phyloP scores from a whole-genome alignment of 139 green algal species.

The Volvox reticuliferus region DNA sequence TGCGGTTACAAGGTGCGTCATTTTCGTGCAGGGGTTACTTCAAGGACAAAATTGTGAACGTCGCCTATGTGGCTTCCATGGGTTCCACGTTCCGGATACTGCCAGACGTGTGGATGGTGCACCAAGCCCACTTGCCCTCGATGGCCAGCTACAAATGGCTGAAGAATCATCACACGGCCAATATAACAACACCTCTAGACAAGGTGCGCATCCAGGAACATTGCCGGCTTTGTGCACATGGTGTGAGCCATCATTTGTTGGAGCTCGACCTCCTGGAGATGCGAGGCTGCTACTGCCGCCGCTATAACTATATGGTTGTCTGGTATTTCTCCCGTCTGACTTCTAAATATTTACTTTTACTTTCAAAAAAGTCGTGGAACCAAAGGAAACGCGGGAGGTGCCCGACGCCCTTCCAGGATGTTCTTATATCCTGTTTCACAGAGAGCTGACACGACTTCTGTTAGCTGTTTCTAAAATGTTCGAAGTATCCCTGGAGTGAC shows the following conservation, averaged over 20 bases:
- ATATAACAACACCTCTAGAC: background rate
- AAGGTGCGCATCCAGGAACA: background rate
- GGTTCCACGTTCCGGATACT: background rate
- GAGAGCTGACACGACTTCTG: too few species aligned
- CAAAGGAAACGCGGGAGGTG: too few species aligned
- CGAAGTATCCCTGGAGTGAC: too few species aligned
- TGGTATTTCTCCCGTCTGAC: background rate
- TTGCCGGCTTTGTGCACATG: background rate
- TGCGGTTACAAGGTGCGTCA: background rate
- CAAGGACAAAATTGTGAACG: slow-evolving; percentile 1
- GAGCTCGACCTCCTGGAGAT: background rate
- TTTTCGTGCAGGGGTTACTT: background rate
- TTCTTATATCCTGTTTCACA: too few species aligned
- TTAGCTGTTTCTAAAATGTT: too few species aligned
- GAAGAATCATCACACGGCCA: background rate
- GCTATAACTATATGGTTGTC: too few species aligned
- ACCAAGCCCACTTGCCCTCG: background rate
- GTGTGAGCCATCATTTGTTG: background rate
- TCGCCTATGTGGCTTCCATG: background rate
- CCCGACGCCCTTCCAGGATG: too few species aligned
- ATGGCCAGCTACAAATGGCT: slow-evolving; percentile 6
- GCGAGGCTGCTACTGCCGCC: too few species aligned
- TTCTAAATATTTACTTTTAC: background rate
- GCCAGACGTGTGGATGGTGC: slow-evolving; percentile 5
- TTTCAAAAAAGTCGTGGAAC: background rate